These are phyloP conservation scores for Backusella sp. DNA, from an alignment of 192 early-diverging fungal species.

Conservation along the genomic window DNA sequence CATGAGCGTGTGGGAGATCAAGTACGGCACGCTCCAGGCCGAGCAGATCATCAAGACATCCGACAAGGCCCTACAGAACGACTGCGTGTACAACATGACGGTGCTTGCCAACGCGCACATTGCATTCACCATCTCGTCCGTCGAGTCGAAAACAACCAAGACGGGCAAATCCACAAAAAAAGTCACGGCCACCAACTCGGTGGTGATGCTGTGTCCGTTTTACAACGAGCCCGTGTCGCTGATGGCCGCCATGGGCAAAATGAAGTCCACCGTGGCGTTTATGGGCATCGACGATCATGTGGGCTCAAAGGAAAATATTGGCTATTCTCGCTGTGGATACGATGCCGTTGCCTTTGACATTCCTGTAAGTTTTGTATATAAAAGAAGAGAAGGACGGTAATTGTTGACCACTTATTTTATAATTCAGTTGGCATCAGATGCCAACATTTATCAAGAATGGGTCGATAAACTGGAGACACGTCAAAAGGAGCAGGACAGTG, in stretches of 20 bases:
- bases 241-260: slow-evolving; percentile 51
- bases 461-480: slow-evolving; percentile 20
- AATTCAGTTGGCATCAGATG: not conserved
- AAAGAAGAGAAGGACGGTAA: too few relatives aligned
- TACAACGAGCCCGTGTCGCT: slow-evolving; percentile 50
- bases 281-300: slow-evolving; percentile 16
- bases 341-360: slow-evolving; percentile 15
- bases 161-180: slow-evolving; percentile 2
- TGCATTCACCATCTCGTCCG: slow-evolving; percentile 35
- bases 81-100: slow-evolving; percentile 23
- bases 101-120: slow-evolving; percentile 42
- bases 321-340: slow-evolving; percentile 20
- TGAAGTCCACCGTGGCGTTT: slow-evolving; percentile 40
- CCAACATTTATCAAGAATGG: slow-evolving; percentile 14
- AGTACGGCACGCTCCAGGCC: slow-evolving; percentile 53
- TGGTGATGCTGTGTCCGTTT: slow-evolving; percentile 43
- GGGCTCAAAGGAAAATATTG: slow-evolving; percentile 8
- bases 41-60: slow-evolving; percentile 18
- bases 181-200: slow-evolving; percentile 25
- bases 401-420: too few relatives aligned
- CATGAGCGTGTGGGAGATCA: slow-evolving; percentile 50
- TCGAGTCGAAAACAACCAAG: slow-evolving; percentile 22
- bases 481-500: slow-evolving; percentile 27
- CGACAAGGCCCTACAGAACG: not conserved
- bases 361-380: not conserved